Evolutionary conservation across 2,329 filamentous ascomycete genomes (phyloP).

Genomic region (Claviceps arundinis): DNA sequence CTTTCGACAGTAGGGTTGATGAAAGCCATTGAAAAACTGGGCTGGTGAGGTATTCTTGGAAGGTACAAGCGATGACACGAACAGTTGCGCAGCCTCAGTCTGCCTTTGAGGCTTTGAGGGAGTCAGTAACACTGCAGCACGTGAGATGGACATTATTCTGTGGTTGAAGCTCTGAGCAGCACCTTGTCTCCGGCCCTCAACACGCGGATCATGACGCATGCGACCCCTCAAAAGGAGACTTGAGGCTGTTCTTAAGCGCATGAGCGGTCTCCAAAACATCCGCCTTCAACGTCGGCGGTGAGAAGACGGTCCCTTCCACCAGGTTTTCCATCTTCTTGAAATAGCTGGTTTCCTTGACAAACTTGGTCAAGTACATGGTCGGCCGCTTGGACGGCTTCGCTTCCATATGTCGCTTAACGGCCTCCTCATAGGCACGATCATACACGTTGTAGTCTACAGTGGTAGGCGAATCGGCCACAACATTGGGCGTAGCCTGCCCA

Average conservation of each 20-base stretch:
- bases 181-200: not conserved
- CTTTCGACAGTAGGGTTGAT: no score
- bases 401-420: constrained; percentile 63
- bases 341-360: constrained; percentile 31
- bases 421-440: constrained; percentile 65
- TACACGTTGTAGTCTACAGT: constrained; percentile 81
- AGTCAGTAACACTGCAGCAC: no score
- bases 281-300: constrained; percentile 6
- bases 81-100: no score
- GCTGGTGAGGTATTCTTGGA: no score
- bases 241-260: not conserved
- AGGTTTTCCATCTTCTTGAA: constrained; percentile 25
- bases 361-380: constrained; percentile 35
- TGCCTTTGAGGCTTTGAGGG: no score
- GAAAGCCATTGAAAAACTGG: no score
- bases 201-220: not conserved
- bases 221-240: not conserved
- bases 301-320: constrained; percentile 18
- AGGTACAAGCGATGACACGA: no score
- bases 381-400: constrained; percentile 26
- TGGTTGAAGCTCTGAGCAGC: no score
- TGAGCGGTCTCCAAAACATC: constrained; percentile 8
- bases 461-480: constrained; percentile 74
- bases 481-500: constrained; percentile 25
- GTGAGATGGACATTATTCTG: no score